A percentile compares a stretch with the other conserved stretches of the same genome.
phyloP scores from a whole-genome alignment of 1,284 basidiomycete genomes.

The Pseudozyma sp. region DNA sequence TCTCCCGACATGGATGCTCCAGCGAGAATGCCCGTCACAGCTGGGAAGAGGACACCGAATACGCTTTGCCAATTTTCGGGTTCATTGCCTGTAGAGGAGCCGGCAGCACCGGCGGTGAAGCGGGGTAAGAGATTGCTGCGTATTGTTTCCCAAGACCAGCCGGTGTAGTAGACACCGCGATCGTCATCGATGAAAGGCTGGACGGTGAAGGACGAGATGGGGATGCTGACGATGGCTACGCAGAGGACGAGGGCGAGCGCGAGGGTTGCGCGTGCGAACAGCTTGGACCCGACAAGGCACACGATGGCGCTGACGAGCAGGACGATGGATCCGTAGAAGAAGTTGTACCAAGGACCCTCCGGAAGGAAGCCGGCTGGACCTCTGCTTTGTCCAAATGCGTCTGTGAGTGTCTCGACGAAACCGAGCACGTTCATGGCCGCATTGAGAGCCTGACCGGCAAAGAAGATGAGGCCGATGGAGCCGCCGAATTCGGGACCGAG shows the following conservation, averaged over 20 bases:
- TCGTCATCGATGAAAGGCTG: constrained; percentile 62
- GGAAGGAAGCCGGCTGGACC: constrained; percentile 55
- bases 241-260: constrained; percentile 62
- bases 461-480: constrained; percentile 68
- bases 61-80: constrained; percentile 64
- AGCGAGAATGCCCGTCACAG: constrained; percentile 66
- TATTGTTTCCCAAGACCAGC: constrained; percentile 62
- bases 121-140: constrained; percentile 61
- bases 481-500: constrained; percentile 68
- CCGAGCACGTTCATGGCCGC: constrained; percentile 67
- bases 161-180: constrained; percentile 65
- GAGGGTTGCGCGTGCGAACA: constrained; percentile 65
- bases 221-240: constrained; percentile 62
- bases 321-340: constrained; percentile 63
- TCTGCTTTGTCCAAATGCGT: constrained; percentile 60
- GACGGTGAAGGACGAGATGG: constrained; percentile 60
- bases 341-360: constrained; percentile 64
- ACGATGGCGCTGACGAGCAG: constrained; percentile 62
- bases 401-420: constrained; percentile 66
- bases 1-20: constrained; percentile 68
- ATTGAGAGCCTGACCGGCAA: constrained; percentile 66
- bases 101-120: constrained; percentile 65
- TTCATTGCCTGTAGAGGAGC: constrained; percentile 52
- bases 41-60: constrained; percentile 68
- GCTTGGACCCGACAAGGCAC: constrained; percentile 64